A percentile compares a stretch with the other conserved stretches of the same genome.
Evolutionary conservation across 2,329 filamentous ascomycete genomes (phyloP).

Genomic region (Sarocladium oryzae): DNA sequence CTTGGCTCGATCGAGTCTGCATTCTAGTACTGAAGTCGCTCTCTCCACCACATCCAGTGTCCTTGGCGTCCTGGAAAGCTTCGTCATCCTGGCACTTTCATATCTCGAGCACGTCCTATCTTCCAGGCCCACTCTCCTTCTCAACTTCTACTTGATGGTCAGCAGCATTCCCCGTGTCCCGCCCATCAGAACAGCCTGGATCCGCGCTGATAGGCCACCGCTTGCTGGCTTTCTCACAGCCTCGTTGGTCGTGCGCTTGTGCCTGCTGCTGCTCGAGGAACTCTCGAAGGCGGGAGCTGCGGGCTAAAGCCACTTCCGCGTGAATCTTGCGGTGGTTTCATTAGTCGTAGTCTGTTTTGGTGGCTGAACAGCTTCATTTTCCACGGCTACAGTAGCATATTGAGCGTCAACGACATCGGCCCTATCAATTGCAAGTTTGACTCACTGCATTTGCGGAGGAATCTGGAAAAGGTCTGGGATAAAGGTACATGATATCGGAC

Average conservation of each 20-base stretch:
- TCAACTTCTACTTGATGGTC: constrained; percentile 25
- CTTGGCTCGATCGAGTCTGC: too few relatives aligned
- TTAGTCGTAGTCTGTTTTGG: constrained; percentile 29
- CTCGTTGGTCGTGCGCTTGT: constrained; percentile 19
- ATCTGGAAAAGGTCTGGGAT: constrained; percentile 19
- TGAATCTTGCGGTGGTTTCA: constrained; percentile 17
- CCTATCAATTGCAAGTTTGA: constrained; percentile 21
- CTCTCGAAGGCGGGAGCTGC: constrained; percentile 17
- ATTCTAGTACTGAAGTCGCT: too few relatives aligned
- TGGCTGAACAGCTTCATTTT: constrained; percentile 28
- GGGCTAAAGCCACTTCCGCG: background rate
- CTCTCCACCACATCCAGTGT: too few relatives aligned
- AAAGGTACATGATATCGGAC: too few relatives aligned
- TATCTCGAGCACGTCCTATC: constrained; percentile 28
- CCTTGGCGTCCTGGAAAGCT: constrained; percentile 20
- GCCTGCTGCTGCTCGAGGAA: constrained; percentile 26
- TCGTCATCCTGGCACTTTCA: constrained; percentile 21
- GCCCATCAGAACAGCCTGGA: constrained; percentile 25
- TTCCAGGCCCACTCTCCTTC: constrained; percentile 24
- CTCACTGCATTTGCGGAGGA: constrained; percentile 13
- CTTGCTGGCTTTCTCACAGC: constrained; percentile 22
- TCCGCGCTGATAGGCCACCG: constrained; percentile 18
- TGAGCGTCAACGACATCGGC: constrained; percentile 20
- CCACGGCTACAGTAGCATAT: constrained; percentile 17
- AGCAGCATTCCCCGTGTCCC: constrained; percentile 27